Evolutionary conservation across 768 basidiomycete genomes (phyloP).

Genomic region (Termitomyces sp.): DNA sequence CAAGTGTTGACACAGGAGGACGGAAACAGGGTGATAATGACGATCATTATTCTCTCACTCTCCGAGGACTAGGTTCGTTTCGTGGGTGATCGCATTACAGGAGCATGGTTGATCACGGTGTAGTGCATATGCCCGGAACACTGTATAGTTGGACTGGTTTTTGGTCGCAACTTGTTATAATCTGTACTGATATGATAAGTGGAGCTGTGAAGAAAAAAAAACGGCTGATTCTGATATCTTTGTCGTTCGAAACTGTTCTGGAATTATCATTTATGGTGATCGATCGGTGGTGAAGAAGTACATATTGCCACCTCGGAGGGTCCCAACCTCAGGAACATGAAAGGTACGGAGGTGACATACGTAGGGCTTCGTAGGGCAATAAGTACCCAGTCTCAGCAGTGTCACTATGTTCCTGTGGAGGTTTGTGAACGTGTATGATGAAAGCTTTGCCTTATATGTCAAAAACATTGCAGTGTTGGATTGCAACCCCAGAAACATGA

Average conservation of each 20-base stretch:
- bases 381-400: background rate
- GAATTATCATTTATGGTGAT: background rate
- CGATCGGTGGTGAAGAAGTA: background rate
- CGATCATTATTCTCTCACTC: background rate
- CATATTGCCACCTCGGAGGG: background rate
- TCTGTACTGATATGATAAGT: background rate
- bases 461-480: background rate
- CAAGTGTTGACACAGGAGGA: background rate
- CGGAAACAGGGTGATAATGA: background rate
- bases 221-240: background rate
- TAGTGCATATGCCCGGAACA: background rate
- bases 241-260: too few relatives aligned
- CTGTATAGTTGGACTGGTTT: background rate
- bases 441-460: too few relatives aligned
- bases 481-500: background rate
- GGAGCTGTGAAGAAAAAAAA: background rate
- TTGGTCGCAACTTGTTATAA: background rate
- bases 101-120: background rate
- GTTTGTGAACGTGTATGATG: background rate
- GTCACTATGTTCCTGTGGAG: slow-evolving; percentile 4
- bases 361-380: background rate
- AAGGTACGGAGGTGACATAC: slow-evolving; percentile 2
- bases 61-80: too few relatives aligned
- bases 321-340: slow-evolving; percentile 8
- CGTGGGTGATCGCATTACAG: too few relatives aligned